Conservation (phyloP, 139 green algal genomes). For the Auxenochlorella protothecoides region DNA sequence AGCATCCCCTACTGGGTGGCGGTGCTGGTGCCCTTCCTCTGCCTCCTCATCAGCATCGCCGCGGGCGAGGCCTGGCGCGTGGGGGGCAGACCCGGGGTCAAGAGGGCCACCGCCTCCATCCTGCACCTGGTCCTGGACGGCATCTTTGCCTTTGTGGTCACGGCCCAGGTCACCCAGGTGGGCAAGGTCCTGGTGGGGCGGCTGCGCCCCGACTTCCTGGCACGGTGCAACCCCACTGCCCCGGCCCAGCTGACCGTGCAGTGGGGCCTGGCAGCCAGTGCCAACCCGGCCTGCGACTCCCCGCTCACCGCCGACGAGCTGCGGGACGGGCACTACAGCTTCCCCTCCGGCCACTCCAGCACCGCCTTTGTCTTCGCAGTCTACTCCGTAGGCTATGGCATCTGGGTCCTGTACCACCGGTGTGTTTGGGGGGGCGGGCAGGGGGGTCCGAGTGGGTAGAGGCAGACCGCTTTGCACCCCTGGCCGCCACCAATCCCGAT, state of each 20-base stretch:
- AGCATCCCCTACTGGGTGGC: constrained; percentile 21
- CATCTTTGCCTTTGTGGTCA: constrained; percentile 16
- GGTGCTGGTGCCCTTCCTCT: not conserved
- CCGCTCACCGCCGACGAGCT: constrained; percentile 3
- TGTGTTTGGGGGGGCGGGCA: not conserved
- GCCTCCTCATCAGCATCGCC: constrained; percentile 2
- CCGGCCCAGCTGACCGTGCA: not conserved
- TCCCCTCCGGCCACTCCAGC: constrained; percentile 20
- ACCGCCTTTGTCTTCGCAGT: constrained; percentile 14
- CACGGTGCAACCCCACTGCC: constrained; percentile 12
- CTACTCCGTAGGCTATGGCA: constrained; percentile 5
- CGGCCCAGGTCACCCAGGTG: constrained; percentile 20
- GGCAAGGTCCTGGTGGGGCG: constrained; percentile 21
- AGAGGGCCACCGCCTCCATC: constrained; percentile 7
- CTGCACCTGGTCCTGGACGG: constrained; percentile 31
- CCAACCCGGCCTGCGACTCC: constrained; percentile 13
- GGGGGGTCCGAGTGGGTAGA: not conserved
- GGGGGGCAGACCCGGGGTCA: not conserved
- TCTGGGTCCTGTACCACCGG: constrained; percentile 5
- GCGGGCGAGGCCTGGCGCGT: not conserved
- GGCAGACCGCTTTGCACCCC: not conserved
- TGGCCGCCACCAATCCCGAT: not conserved
- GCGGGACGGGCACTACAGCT: constrained; percentile 18
- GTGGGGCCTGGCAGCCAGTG: constrained; percentile 6
- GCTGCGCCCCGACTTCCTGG: constrained; percentile 19